phyloP scores from a whole-genome alignment of 108 stramenopile genomes.

The Pseudonitzschia multistriata region DNA sequence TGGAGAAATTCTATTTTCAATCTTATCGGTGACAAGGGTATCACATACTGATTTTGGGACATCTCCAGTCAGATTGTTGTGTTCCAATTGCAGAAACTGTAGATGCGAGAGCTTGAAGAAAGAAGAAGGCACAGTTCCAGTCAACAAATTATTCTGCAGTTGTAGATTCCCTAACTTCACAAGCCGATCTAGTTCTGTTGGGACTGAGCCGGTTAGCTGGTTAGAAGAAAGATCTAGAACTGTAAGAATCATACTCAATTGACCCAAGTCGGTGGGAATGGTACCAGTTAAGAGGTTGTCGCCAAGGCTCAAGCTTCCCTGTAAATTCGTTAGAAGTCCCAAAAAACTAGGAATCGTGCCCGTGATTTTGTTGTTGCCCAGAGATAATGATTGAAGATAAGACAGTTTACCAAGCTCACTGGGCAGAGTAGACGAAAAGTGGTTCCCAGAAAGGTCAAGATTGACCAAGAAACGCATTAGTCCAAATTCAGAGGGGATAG shows the following conservation, averaged over 20 bases:
- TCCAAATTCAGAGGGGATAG: constrained; percentile 21
- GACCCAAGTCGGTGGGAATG: constrained; percentile 21
- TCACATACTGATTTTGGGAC: constrained; percentile 17
- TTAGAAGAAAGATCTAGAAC: constrained; percentile 34
- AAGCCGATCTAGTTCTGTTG: constrained; percentile 37
- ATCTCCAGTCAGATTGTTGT: constrained; percentile 26
- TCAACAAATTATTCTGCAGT: constrained; percentile 22
- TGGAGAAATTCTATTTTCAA: constrained; percentile 3
- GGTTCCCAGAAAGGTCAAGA: constrained; percentile 26
- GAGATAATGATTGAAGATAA: constrained; percentile 14
- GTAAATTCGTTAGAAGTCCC: constrained; percentile 23
- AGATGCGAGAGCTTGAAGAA: constrained; percentile 20
- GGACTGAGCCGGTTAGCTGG: constrained; percentile 46
- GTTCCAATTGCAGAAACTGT: constrained; percentile 19
- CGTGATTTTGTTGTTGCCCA: constrained; percentile 29
- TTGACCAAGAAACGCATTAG: constrained; percentile 20
- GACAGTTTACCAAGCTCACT: constrained; percentile 18
- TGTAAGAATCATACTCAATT: constrained; percentile 4
- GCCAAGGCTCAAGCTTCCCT: not conserved
- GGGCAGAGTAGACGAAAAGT: constrained; percentile 18
- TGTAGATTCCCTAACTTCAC: constrained; percentile 7
- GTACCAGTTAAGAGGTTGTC: constrained; percentile 18
- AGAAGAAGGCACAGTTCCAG: constrained; percentile 28
- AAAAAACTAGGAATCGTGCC: constrained; percentile 43
- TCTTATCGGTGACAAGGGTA: not conserved